Conservation (phyloP, 2,329 filamentous ascomycete genomes). For the Davidsoniella virescens region DNA sequence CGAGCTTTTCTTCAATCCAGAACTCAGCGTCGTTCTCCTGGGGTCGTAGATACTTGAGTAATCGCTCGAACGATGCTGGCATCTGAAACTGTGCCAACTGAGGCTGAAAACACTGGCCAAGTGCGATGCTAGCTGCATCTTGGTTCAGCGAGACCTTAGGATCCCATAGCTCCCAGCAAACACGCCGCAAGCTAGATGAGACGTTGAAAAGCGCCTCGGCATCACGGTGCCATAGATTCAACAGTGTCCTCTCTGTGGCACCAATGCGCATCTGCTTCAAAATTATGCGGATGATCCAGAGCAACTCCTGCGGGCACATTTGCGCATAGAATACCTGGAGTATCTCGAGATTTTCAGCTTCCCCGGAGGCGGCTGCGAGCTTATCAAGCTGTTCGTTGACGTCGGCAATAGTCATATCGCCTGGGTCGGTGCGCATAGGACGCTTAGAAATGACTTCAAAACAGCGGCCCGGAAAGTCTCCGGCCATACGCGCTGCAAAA, state of each 20-base stretch:
- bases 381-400: conserved; percentile 76
- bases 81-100: conserved; percentile 88
- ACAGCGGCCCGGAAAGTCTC: conserved; percentile 84
- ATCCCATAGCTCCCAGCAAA: conserved; percentile 87
- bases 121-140: conserved; percentile 54
- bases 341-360: conserved; percentile 70
- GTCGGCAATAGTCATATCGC: conserved; percentile 71
- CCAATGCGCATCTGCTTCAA: conserved; percentile 59
- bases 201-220: conserved; percentile 71
- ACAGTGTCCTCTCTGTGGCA: conserved; percentile 75
- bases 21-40: conserved; percentile 60
- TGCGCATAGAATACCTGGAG: conserved; percentile 69
- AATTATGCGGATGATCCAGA: conserved; percentile 90
- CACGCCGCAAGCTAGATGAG: conserved; percentile 72
- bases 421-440: conserved; percentile 55
- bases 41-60: conserved; percentile 51
- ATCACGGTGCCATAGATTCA: conserved; percentile 69
- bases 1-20: conserved; percentile 96
- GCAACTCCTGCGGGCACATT: conserved; percentile 87
- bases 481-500: conserved; percentile 48
- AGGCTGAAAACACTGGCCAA: conserved; percentile 95
- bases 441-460: conserved; percentile 75
- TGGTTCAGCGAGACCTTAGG: conserved; percentile 55
- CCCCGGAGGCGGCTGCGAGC: conserved; percentile 57
- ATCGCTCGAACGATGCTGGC: conserved; percentile 58